A percentile compares a stretch with the other conserved stretches of the same genome.
phyloP scores from a whole-genome alignment of 177 flowering plant genomes.

The Vitis hybrid region DNA sequence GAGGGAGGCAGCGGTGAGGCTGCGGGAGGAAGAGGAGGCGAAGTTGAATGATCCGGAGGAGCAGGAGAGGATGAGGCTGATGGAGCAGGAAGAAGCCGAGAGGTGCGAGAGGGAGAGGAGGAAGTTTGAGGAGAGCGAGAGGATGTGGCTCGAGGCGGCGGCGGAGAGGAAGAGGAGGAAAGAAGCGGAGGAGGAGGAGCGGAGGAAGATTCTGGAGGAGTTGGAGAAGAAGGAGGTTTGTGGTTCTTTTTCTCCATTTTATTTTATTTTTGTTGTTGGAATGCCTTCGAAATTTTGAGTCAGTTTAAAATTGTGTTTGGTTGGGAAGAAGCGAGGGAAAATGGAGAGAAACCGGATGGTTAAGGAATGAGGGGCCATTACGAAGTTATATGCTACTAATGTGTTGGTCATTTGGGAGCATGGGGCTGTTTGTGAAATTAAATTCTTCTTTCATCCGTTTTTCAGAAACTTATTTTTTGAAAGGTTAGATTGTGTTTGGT shows the following conservation, averaged over 20 bases:
- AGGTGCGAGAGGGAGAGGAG: constrained; percentile 43
- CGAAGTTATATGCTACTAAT: too few relatives aligned
- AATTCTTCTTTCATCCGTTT: too few relatives aligned
- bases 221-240: constrained; percentile 32
- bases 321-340: too few relatives aligned
- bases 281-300: background rate
- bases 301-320: too few relatives aligned
- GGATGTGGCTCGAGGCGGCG: constrained; percentile 53
- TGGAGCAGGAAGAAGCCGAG: constrained; percentile 61
- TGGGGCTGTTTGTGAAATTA: too few relatives aligned
- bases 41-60: constrained; percentile 69
- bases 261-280: background rate
- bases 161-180: constrained; percentile 35
- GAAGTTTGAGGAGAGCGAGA: constrained; percentile 70
- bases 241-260: background rate
- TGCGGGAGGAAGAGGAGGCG: constrained; percentile 58
- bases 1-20: constrained; percentile 62
- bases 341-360: too few relatives aligned
- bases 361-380: too few relatives aligned
- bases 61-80: constrained; percentile 40
- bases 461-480: too few relatives aligned
- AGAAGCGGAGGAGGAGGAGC: constrained; percentile 37
- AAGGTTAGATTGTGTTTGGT: too few relatives aligned
- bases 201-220: constrained; percentile 36
- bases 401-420: too few relatives aligned